These are phyloP conservation scores for Rhizoclosmatium sp. DNA, from an alignment of 192 early-diverging fungal species.

Conservation along the genomic window DNA sequence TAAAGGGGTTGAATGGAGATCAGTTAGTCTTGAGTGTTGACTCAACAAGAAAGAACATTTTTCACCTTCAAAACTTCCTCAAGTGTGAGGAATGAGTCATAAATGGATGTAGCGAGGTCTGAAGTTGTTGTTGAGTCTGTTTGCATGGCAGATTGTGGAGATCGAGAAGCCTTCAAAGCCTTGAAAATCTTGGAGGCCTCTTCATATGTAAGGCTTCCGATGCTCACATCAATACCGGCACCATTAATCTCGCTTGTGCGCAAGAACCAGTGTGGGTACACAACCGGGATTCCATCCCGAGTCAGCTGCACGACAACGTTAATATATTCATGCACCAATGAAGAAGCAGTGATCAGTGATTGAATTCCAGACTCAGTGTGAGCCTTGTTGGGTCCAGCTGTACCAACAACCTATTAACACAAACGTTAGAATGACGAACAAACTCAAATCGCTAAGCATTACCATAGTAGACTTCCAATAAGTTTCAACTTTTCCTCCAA, in stretches of 20 bases:
- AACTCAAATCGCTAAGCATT: not conserved
- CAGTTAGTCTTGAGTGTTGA: too few relatives aligned
- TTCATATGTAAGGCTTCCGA: conserved; percentile 70
- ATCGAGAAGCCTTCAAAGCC: not conserved
- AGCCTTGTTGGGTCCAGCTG: conserved; percentile 22
- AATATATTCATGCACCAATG: conserved; percentile 92
- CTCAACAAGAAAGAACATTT: not conserved
- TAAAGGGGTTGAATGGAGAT: not conserved
- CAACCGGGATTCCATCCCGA: conserved; percentile 84
- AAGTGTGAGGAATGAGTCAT: conserved; percentile 52
- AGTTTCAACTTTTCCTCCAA: conserved; percentile 96
- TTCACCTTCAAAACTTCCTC: conserved; percentile 80
- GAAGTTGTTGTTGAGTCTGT: conserved; percentile 4
- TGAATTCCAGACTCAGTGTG: conserved; percentile 49
- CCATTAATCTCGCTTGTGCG: conserved; percentile 22
- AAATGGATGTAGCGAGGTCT: conserved; percentile 26
- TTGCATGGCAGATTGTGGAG: conserved; percentile 24
- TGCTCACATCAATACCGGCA: conserved; percentile 39
- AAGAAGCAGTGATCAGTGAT: conserved; percentile 85
- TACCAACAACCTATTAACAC: conserved; percentile 47
- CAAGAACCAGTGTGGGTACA: conserved; percentile 78
- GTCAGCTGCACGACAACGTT: conserved; percentile 91
- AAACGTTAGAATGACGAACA: not conserved
- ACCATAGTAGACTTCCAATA: conserved; percentile 99
- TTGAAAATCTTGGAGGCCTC: conserved; percentile 67